Conservation (phyloP, 495 filamentous ascomycete genomes). For the Aspergillus heteromorphus region DNA sequence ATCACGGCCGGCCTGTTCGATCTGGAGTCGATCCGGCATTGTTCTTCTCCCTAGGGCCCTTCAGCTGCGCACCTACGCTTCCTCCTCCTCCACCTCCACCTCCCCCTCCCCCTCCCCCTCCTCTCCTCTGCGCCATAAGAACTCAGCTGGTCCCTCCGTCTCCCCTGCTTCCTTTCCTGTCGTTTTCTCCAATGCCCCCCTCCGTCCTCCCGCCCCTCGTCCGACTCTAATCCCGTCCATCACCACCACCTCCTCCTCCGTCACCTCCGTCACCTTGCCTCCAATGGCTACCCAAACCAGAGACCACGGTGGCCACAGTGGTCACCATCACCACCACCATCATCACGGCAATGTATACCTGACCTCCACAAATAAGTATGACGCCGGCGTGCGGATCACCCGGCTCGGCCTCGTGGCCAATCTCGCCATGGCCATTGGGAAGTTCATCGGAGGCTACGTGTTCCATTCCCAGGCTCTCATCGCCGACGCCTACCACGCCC, state of each 20-base stretch:
- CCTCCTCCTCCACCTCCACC: too few species aligned
- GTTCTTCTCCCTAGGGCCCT: constrained; percentile 13
- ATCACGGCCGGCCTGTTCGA: constrained; percentile 9
- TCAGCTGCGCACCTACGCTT: too few species aligned
- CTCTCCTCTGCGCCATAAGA: constrained; percentile 3
- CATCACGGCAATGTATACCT: constrained; percentile 87
- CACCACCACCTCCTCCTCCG: background rate
- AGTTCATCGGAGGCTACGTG: constrained; percentile 84
- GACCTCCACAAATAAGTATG: constrained; percentile 79
- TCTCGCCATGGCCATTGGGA: constrained; percentile 86
- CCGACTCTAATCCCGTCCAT: constrained; percentile 10
- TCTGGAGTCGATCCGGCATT: constrained; percentile 11
- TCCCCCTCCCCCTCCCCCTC: constrained; percentile 6
- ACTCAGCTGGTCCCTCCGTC: constrained; percentile 7
- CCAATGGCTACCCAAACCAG: constrained; percentile 38
- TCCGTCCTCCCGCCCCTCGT: constrained; percentile 15
- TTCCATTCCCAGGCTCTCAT: constrained; percentile 93
- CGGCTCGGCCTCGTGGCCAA: constrained; percentile 89
- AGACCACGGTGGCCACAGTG: constrained; percentile 30
- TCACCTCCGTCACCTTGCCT: constrained; percentile 11
- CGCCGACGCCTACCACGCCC: constrained; percentile 90
- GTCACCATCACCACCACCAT: constrained; percentile 57
- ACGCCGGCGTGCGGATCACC: constrained; percentile 93
- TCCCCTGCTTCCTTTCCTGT: background rate
- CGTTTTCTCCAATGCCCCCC: constrained; percentile 19